Conservation (phyloP, 1,284 basidiomycete genomes). For the Apiotrichum siamense region DNA sequence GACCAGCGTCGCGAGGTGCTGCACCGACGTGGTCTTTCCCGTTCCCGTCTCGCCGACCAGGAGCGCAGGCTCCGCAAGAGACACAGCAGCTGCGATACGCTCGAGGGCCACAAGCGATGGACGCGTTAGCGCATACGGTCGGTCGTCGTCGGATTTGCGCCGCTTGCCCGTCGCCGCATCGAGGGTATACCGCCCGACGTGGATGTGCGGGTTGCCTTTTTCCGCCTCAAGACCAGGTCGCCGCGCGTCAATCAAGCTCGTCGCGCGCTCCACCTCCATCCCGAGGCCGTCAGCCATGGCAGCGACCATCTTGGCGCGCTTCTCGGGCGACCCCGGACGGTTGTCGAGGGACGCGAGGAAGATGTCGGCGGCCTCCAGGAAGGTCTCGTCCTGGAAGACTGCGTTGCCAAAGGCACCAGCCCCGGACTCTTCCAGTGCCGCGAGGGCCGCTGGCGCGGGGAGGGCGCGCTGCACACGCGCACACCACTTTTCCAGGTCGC, state of each 20-base stretch:
- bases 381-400: slow-evolving; percentile 78
- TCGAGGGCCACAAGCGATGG: slow-evolving; percentile 77
- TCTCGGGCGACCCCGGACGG: slow-evolving; percentile 47
- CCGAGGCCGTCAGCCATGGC: slow-evolving; percentile 61
- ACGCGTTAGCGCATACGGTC: slow-evolving; percentile 82
- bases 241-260: slow-evolving; percentile 57
- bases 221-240: slow-evolving; percentile 64
- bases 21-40: slow-evolving; percentile 91
- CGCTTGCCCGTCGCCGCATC: slow-evolving; percentile 10
- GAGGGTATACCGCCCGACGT: slow-evolving; percentile 34
- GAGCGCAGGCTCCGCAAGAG: slow-evolving; percentile 74
- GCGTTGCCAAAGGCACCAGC: slow-evolving; percentile 63
- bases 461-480: slow-evolving; percentile 62
- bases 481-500: slow-evolving; percentile 87
- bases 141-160: slow-evolving; percentile 18
- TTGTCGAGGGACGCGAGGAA: slow-evolving; percentile 70
- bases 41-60: slow-evolving; percentile 98
- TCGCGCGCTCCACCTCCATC: slow-evolving; percentile 58
- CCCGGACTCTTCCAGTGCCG: slow-evolving; percentile 35
- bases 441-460: slow-evolving; percentile 42
- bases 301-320: slow-evolving; percentile 31
- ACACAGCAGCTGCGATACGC: slow-evolving; percentile 69
- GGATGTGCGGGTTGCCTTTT: slow-evolving; percentile 50
- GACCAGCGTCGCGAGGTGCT: slow-evolving; percentile 77
- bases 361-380: slow-evolving; percentile 82